phyloP scores from a whole-genome alignment of 2,329 filamentous ascomycete genomes.

The Ophiosphaerella narmari region DNA sequence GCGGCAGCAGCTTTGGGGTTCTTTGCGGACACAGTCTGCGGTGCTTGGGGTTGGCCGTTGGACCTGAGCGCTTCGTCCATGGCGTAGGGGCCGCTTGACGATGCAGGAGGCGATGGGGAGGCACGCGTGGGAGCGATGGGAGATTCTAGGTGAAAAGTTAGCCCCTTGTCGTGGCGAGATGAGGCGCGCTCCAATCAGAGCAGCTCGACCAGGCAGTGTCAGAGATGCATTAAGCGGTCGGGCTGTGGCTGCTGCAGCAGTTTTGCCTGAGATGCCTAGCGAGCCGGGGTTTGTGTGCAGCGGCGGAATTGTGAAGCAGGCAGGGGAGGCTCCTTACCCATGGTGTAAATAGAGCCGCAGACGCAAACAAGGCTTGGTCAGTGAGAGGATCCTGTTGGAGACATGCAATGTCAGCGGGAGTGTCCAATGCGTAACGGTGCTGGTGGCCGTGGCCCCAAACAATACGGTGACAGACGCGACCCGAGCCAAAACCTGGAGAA shows the following conservation, averaged over 20 bases:
- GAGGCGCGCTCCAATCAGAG: slow-evolving; percentile 4
- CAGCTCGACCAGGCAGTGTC: slow-evolving; percentile 18
- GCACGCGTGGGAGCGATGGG: slow-evolving; percentile 51
- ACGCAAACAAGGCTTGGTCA: slow-evolving; percentile 35
- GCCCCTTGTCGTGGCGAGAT: slow-evolving; percentile 22
- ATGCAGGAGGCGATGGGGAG: slow-evolving; percentile 52
- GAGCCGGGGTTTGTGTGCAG: slow-evolving; percentile 5
- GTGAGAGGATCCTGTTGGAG: slow-evolving; percentile 39
- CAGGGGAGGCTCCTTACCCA: slow-evolving; percentile 42
- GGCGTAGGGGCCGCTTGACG: slow-evolving; percentile 59
- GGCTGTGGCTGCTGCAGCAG: slow-evolving; percentile 11
- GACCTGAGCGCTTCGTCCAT: slow-evolving; percentile 63
- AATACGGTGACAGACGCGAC: slow-evolving; percentile 37
- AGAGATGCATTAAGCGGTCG: slow-evolving; percentile 14
- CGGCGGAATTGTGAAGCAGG: slow-evolving; percentile 8
- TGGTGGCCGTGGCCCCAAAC: slow-evolving; percentile 29
- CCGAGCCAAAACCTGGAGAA: slow-evolving; percentile 39
- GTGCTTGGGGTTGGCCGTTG: slow-evolving; percentile 51
- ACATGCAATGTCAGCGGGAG: slow-evolving; percentile 28
- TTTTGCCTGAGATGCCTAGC: slow-evolving; percentile 11
- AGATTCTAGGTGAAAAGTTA: slow-evolving; percentile 45
- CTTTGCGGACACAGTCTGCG: slow-evolving; percentile 67
- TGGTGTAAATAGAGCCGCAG: slow-evolving; percentile 37
- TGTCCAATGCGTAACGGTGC: slow-evolving; percentile 16
- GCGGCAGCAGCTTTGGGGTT: slow-evolving; percentile 63